A percentile compares a stretch with the other conserved stretches of the same genome.
Evolutionary conservation across 768 basidiomycete species (phyloP).

Genomic region (Tremella fuciformis): DNA sequence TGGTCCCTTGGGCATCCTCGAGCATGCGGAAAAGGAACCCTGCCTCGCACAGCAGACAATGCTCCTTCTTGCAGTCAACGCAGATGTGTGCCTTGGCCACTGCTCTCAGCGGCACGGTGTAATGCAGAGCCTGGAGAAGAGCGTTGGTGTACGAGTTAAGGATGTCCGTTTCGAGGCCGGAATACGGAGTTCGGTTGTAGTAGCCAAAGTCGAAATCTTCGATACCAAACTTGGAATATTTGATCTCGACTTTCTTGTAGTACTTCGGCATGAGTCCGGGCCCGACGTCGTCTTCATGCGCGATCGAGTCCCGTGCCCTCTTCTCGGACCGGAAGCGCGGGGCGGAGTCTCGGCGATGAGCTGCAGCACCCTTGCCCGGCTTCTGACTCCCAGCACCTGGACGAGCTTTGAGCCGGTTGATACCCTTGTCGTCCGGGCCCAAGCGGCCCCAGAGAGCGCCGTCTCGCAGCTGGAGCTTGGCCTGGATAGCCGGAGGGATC

Average conservation of each 20-base stretch:
- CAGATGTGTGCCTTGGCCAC: slow-evolving; percentile 90
- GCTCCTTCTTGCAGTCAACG: slow-evolving; percentile 79
- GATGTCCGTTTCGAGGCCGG: slow-evolving; percentile 94
- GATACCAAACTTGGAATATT: slow-evolving; percentile 96
- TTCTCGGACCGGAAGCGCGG: slow-evolving; percentile 77
- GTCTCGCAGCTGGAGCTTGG: slow-evolving; percentile 3
- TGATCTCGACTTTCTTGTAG: slow-evolving; percentile 92
- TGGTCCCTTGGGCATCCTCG: slow-evolving; percentile 86
- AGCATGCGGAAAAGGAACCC: slow-evolving; percentile 94
- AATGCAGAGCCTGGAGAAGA: slow-evolving; percentile 85
- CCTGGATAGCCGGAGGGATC: slow-evolving; percentile 64
- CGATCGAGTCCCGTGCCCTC: slow-evolving; percentile 13
- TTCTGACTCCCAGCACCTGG: slow-evolving; percentile 27
- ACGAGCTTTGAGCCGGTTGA: slow-evolving; percentile 47
- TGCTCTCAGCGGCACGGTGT: slow-evolving; percentile 68
- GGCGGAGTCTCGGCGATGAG: slow-evolving; percentile 46
- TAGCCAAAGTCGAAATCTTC: slow-evolving; percentile 99
- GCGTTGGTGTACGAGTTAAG: slow-evolving; percentile 95
- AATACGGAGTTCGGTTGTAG: slow-evolving; percentile 85
- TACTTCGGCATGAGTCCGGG: slow-evolving; percentile 62
- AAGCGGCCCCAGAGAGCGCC: neutral
- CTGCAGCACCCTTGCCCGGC: slow-evolving; percentile 40
- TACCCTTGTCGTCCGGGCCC: slow-evolving; percentile 2
- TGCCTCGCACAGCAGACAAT: slow-evolving; percentile 90
- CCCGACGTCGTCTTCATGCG: slow-evolving; percentile 23